A percentile compares a stretch with the other conserved stretches of the same genome.
Evolutionary conservation across 108 stramenopile species (phyloP).

Genomic region (Cylindrotheca fusiformis): DNA sequence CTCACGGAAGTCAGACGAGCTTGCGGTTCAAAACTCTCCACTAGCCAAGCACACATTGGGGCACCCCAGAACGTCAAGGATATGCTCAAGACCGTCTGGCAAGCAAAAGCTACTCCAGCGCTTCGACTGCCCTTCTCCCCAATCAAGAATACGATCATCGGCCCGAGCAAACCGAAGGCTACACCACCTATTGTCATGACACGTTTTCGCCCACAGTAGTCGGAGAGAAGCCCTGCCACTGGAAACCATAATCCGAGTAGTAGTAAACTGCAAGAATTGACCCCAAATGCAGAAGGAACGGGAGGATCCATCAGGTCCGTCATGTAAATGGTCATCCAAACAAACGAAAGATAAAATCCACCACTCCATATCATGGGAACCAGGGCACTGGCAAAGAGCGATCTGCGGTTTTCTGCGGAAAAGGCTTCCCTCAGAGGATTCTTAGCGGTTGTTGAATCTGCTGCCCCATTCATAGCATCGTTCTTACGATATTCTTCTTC

Average conservation of each 20-base stretch:
- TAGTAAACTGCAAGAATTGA: slow-evolving; percentile 55
- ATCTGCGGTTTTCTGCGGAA: slow-evolving; percentile 37
- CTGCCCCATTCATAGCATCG: background rate
- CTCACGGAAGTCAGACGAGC: slow-evolving; percentile 64
- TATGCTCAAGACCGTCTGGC: slow-evolving; percentile 54
- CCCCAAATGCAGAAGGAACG: slow-evolving; percentile 52
- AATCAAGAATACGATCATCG: slow-evolving; percentile 41
- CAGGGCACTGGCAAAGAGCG: slow-evolving; percentile 45
- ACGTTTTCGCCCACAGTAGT: slow-evolving; percentile 39
- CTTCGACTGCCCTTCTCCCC: slow-evolving; percentile 13
- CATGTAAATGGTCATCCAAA: slow-evolving; percentile 80
- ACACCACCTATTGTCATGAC: slow-evolving; percentile 65
- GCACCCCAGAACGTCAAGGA: slow-evolving; percentile 66
- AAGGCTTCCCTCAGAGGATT: slow-evolving; percentile 71
- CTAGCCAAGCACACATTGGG: slow-evolving; percentile 79
- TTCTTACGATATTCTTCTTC: background rate
- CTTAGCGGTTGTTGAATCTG: background rate
- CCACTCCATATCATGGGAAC: slow-evolving; percentile 64
- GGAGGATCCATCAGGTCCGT: slow-evolving; percentile 54
- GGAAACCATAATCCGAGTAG: slow-evolving; percentile 36
- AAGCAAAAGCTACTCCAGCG: slow-evolving; percentile 35
- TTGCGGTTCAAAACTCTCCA: slow-evolving; percentile 64
- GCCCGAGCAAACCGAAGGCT: slow-evolving; percentile 27
- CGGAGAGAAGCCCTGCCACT: slow-evolving; percentile 52
- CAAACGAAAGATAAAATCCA: slow-evolving; percentile 67